Conservation (phyloP, 352 stramenopile genomes). For the Globisporangium cystogenes region DNA sequence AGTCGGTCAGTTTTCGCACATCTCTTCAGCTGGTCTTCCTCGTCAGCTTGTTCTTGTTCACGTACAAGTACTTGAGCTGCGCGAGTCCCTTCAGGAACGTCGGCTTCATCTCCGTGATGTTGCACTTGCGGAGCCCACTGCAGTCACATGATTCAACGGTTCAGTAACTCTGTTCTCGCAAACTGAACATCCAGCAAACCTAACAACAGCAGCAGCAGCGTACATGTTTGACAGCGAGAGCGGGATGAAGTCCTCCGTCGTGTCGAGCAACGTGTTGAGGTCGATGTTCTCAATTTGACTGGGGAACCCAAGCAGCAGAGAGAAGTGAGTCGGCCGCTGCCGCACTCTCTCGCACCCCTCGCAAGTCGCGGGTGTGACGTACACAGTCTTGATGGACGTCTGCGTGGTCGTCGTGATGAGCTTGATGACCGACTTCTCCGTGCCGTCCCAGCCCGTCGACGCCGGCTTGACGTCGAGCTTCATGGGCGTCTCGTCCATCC, state of each 20-base stretch:
- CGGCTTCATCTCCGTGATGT: slow-evolving; percentile 31
- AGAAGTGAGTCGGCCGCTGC: neutral
- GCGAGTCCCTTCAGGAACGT: slow-evolving; percentile 39
- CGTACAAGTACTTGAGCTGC: slow-evolving; percentile 33
- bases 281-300: slow-evolving; percentile 41
- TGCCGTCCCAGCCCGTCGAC: slow-evolving; percentile 30
- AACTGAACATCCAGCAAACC: neutral
- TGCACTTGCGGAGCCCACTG: slow-evolving; percentile 32
- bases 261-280: slow-evolving; percentile 25
- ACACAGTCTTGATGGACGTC: slow-evolving; percentile 31
- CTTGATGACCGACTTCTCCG: slow-evolving; percentile 24
- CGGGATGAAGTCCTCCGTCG: slow-evolving; percentile 30
- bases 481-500: slow-evolving; percentile 19
- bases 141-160: neutral
- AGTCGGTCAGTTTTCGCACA: neutral
- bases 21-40: neutral
- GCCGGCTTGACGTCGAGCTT: slow-evolving; percentile 35
- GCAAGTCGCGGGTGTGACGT: slow-evolving; percentile 3
- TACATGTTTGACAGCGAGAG: slow-evolving; percentile 39
- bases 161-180: neutral
- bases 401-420: slow-evolving; percentile 33
- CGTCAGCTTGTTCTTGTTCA: neutral
- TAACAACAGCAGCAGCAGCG: slow-evolving; percentile 4
- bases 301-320: neutral
- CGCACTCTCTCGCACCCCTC: neutral